Evolutionary conservation across 225 moss, liverwort and hornwort species (phyloP), one percentile per base, ranked within the genome.

Genomic region (Polytrichum formosum): DNA sequence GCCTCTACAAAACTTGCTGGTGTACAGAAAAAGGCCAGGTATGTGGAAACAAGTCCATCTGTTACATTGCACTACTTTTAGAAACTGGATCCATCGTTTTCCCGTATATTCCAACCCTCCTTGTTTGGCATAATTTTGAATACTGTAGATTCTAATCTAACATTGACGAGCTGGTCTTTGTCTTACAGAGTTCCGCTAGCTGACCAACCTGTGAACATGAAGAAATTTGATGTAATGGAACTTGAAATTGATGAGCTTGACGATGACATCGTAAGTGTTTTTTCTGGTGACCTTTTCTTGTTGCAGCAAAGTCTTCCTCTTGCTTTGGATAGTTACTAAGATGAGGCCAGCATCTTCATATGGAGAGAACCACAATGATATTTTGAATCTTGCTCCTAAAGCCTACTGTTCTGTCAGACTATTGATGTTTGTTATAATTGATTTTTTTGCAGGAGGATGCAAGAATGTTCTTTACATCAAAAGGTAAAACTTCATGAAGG

Each of bases 221-320:
- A 65, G 23, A 28, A 19, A 55, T 13, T 21, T 4, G 70, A 73
- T 64, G 66, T 88, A 27, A 80, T 90, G 84, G 91, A 90, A 73
- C 75, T 90, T 55, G 90, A 92, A 56, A 68, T 81, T 18, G 80
- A 75, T 53, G 90, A 90, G 63, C 67, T 74, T 6, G 82, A 85
- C 53, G 82, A 88, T 74, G 83, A 77, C 23, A 77, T 88, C 79
- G 92, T 92, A 76, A 67, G 62, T 7, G 58, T 21, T 21, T 7
- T 20, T n/a, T 26, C 26, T 26, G 26, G 1, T 58, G 21, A 58
- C 46, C 46, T 6, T 35, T 35, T 35, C 9, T 9, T 35, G 35
- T 35, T 20, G 21, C 9, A 58, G 22, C 23, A 23, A 23, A 20
- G 23, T 20, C 20, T 20, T 58, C n/a, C 58, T 23, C 9, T 23